Conservation (phyloP, 192 early-diverging fungal genomes). For the Backusella mclennaniae region DNA sequence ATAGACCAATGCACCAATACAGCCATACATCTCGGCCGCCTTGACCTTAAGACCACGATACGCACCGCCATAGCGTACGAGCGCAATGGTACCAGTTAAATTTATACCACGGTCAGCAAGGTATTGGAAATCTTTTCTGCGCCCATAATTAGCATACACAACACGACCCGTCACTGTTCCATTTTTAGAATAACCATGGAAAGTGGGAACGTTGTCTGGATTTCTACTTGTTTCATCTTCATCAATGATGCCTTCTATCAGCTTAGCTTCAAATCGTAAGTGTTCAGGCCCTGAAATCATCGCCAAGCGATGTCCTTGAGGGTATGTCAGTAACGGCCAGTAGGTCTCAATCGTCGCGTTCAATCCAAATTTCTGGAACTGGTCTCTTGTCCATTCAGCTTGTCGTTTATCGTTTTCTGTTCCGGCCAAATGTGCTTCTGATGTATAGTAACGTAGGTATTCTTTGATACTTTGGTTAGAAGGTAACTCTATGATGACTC, state of each 20-base stretch:
- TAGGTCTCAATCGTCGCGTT: constrained; percentile 58
- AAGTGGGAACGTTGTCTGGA: constrained; percentile 57
- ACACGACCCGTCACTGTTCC: constrained; percentile 57
- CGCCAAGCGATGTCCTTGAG: constrained; percentile 48
- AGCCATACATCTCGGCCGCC: constrained; percentile 54
- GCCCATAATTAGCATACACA: constrained; percentile 69
- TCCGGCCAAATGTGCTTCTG: constrained; percentile 57
- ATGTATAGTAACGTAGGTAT: constrained; percentile 52
- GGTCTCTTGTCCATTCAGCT: constrained; percentile 55
- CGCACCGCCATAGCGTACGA: constrained; percentile 60
- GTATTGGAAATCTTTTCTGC: constrained; percentile 51
- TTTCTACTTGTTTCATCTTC: constrained; percentile 55
- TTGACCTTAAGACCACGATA: constrained; percentile 62
- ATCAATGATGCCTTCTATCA: constrained; percentile 56
- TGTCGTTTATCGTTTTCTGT: constrained; percentile 42
- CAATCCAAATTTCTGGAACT: constrained; percentile 54
- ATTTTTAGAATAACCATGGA: constrained; percentile 59
- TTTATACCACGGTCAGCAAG: constrained; percentile 44
- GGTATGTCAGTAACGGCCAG: constrained; percentile 57
- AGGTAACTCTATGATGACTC: constrained; percentile 10
- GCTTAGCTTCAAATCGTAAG: constrained; percentile 49
- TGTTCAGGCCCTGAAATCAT: constrained; percentile 45
- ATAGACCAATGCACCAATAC: constrained; percentile 58
- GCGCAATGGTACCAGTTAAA: constrained; percentile 49
- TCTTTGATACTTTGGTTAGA: constrained; percentile 39